A percentile compares a stretch with the other conserved stretches of the same genome.
These are phyloP conservation scores for Fusarium incarnatum DNA, from an alignment of 2,329 filamentous ascomycete species.

Conservation along the genomic window DNA sequence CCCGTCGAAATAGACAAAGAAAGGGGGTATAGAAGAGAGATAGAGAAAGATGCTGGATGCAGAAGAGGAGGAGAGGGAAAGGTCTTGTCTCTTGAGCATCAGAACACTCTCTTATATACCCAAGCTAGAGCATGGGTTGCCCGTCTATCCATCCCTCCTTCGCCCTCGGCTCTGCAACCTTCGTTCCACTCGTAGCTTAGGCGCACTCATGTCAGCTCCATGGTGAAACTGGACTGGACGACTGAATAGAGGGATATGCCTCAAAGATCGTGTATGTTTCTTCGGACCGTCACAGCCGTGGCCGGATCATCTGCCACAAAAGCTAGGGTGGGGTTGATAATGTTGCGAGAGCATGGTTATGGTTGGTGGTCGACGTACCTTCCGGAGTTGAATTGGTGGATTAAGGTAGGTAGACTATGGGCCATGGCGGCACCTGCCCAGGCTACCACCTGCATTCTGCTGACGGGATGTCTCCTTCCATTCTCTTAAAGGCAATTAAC, in stretches of 20 bases:
- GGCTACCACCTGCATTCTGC: constrained; percentile 25
- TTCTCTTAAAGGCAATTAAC: constrained; percentile 11
- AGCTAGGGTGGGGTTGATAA: constrained; percentile 38
- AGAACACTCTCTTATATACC: constrained; percentile 45
- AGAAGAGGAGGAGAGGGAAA: constrained; percentile 7
- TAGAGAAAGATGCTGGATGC: constrained; percentile 6
- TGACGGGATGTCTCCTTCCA: constrained; percentile 22
- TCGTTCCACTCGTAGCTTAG: constrained; percentile 36
- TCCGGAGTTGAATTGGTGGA: constrained; percentile 36
- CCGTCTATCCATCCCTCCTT: constrained; percentile 17
- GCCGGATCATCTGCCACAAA: constrained; percentile 47
- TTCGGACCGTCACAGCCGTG: constrained; percentile 66
- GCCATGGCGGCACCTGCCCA: constrained; percentile 23
- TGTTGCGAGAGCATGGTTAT: constrained; percentile 25
- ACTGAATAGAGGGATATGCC: constrained; percentile 26
- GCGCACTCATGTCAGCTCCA: constrained; percentile 26
- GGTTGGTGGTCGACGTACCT: constrained; percentile 29
- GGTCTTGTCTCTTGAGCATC: constrained; percentile 23
- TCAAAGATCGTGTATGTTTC: constrained; percentile 31
- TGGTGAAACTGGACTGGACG: constrained; percentile 9
- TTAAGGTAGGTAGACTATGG: constrained; percentile 1
- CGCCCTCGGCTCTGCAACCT: constrained; percentile 11
- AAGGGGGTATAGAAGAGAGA: constrained; percentile 4
- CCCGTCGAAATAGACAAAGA: constrained; percentile 6
- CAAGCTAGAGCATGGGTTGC: constrained; percentile 29